Percentiles rank a stretch among this genome's conserved stretches.
Conservation (phyloP, 2,329 filamentous ascomycete species). For the Nannizziopsis arthrosporioides region DNA sequence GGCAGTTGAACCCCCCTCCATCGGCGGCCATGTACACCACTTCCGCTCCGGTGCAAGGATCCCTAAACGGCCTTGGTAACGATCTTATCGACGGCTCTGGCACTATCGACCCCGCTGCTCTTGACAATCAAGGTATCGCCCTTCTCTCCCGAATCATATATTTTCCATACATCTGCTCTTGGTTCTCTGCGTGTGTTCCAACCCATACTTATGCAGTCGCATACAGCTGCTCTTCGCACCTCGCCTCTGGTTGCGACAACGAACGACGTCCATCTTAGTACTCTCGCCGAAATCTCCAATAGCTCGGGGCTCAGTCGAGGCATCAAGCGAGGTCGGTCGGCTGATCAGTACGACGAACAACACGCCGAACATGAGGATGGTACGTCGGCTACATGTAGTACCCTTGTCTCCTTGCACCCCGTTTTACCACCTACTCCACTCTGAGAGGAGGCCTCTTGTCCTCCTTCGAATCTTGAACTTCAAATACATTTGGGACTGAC, state of each 20-base stretch:
- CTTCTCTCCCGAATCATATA: neutral
- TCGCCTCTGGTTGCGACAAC: neutral
- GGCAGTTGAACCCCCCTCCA: neutral
- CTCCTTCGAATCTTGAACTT: constrained; percentile 21
- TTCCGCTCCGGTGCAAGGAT: constrained; percentile 42
- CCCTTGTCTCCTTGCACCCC: constrained; percentile 7
- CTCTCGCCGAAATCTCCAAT: constrained; percentile 17
- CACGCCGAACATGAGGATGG: constrained; percentile 52
- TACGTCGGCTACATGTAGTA: constrained; percentile 41
- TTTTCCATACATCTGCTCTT: neutral
- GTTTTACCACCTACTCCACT: too few relatives aligned
- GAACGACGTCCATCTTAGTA: constrained; percentile 9
- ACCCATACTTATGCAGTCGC: neutral
- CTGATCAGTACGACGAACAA: constrained; percentile 47
- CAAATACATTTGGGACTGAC: constrained; percentile 5
- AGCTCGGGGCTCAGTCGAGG: constrained; percentile 40
- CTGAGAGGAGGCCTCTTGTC: neutral
- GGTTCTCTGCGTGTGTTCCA: neutral
- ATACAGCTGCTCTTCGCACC: constrained; percentile 14
- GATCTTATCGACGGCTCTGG: constrained; percentile 59
- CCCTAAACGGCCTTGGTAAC: constrained; percentile 50
- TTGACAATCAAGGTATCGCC: constrained; percentile 62
- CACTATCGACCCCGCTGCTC: constrained; percentile 80
- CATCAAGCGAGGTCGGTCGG: constrained; percentile 68
- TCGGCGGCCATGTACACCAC: constrained; percentile 31